A percentile compares a stretch with the other conserved stretches of the same genome.
Conservation (phyloP, 2,329 filamentous ascomycete genomes). For the Microdochium trichocladiopsis region DNA sequence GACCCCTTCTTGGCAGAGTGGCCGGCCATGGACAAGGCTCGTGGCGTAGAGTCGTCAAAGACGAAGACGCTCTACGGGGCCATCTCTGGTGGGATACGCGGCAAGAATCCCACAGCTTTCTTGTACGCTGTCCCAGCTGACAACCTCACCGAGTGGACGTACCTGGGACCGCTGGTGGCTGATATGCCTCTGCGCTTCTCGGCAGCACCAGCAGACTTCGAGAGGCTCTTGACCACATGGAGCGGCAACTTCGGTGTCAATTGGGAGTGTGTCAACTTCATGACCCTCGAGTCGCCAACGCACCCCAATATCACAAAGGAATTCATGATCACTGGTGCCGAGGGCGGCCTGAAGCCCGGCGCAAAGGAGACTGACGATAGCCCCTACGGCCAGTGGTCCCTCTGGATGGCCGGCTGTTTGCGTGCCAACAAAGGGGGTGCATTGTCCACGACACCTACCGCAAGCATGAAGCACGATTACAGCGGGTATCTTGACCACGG, state of each 20-base stretch:
- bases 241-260: slow-evolving; percentile 42
- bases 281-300: slow-evolving; percentile 25
- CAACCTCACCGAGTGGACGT: slow-evolving; percentile 35
- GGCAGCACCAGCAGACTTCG: background rate
- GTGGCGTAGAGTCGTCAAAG: slow-evolving; percentile 4
- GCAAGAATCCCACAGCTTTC: slow-evolving; percentile 34
- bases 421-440: background rate
- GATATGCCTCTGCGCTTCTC: slow-evolving; percentile 23
- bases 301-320: slow-evolving; percentile 15
- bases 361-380: slow-evolving; percentile 2
- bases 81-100: slow-evolving; percentile 37
- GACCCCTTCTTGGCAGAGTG: slow-evolving; percentile 24
- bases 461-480: slow-evolving; percentile 24
- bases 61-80: slow-evolving; percentile 32
- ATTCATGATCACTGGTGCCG: slow-evolving; percentile 37
- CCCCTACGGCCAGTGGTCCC: slow-evolving; percentile 6
- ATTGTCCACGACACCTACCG: background rate
- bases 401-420: slow-evolving; percentile 36
- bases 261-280: slow-evolving; percentile 42
- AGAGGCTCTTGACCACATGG: slow-evolving; percentile 21
- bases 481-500: slow-evolving; percentile 41
- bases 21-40: slow-evolving; percentile 15
- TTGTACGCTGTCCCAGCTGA: slow-evolving; percentile 32
- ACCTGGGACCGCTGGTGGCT: slow-evolving; percentile 29
- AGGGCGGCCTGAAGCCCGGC: slow-evolving; percentile 24